A percentile compares a stretch with the other conserved stretches of the same genome.
phyloP scores from a whole-genome alignment of 2,329 filamentous ascomycete species.

The Cladobotryum mycophilum region DNA sequence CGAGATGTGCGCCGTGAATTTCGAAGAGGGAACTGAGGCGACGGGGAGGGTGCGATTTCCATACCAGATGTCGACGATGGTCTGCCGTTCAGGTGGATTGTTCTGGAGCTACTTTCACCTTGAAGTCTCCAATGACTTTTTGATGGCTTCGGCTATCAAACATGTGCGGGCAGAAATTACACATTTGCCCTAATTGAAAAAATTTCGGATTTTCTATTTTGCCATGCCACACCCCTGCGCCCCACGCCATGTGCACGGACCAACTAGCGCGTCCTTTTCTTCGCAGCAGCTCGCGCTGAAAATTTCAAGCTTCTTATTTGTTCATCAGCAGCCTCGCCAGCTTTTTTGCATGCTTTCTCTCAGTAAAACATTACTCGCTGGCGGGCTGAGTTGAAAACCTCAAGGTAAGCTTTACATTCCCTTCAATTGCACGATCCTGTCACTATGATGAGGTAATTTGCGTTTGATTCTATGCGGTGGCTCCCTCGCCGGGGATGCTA shows the following conservation, averaged over 20 bases:
- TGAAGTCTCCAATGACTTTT: conserved; percentile 36
- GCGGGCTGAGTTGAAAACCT: background rate
- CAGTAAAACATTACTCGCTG: background rate
- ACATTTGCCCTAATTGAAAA: conserved; percentile 36
- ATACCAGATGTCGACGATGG: conserved; percentile 35
- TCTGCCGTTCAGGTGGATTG: conserved; percentile 33
- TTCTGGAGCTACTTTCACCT: conserved; percentile 30
- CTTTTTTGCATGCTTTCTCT: background rate
- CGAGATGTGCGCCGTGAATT: conserved; percentile 4
- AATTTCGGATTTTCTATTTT: conserved; percentile 25
- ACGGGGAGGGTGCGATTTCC: conserved; percentile 24
- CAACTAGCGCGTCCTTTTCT: conserved; percentile 8
- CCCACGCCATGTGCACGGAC: conserved; percentile 10
- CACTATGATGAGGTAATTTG: conserved; percentile 94
- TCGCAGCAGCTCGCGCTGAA: background rate
- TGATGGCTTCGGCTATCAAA: conserved; percentile 31
- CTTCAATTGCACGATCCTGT: conserved; percentile 6
- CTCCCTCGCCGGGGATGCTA: conserved; percentile 83
- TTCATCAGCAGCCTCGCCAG: background rate
- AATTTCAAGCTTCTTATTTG: conserved; percentile 6
- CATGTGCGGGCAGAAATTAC: conserved; percentile 36
- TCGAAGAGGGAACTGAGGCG: conserved; percentile 16
- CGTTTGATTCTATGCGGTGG: conserved; percentile 88
- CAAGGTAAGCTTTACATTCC: conserved; percentile 23
- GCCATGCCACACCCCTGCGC: conserved; percentile 13